These are phyloP conservation scores for Dendrobium chrysotoxum DNA, from an alignment of 106 monocot species.

Conservation along the genomic window DNA sequence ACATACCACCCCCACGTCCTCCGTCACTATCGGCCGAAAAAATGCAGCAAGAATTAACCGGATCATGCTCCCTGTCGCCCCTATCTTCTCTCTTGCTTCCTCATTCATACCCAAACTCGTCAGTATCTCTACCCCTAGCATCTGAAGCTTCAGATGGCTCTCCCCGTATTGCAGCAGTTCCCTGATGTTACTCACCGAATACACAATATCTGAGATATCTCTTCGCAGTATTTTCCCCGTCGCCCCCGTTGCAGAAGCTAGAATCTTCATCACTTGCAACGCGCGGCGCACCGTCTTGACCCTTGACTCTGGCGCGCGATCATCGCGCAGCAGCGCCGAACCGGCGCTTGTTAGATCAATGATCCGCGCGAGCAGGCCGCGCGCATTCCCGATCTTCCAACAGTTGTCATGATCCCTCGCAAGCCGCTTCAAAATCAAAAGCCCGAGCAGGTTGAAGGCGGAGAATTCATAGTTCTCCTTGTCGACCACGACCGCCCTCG, in stretches of 20 bases:
- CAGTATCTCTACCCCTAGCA: constrained; percentile 48
- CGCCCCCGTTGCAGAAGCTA: constrained; percentile 36
- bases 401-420: constrained; percentile 44
- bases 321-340: constrained; percentile 18
- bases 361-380: constrained; percentile 50
- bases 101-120: constrained; percentile 52
- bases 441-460: constrained; percentile 45
- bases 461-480: constrained; percentile 21
- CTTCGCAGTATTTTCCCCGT: constrained; percentile 37
- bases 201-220: constrained; percentile 49
- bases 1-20: constrained; percentile 15
- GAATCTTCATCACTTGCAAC: constrained; percentile 31
- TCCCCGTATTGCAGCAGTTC: constrained; percentile 50
- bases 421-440: constrained; percentile 49
- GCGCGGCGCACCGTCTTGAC: constrained; percentile 33
- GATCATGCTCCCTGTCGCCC: constrained; percentile 45
- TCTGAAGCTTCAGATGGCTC: constrained; percentile 41
- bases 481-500: constrained; percentile 1
- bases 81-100: constrained; percentile 42
- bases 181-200: constrained; percentile 47
- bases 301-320: constrained; percentile 18
- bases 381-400: constrained; percentile 34
- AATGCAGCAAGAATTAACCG: constrained; percentile 35
- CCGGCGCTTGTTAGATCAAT: constrained; percentile 39
- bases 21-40: constrained; percentile 13